phyloP scores from a whole-genome alignment of 768 basidiomycete genomes.

The Leccinum broughii region DNA sequence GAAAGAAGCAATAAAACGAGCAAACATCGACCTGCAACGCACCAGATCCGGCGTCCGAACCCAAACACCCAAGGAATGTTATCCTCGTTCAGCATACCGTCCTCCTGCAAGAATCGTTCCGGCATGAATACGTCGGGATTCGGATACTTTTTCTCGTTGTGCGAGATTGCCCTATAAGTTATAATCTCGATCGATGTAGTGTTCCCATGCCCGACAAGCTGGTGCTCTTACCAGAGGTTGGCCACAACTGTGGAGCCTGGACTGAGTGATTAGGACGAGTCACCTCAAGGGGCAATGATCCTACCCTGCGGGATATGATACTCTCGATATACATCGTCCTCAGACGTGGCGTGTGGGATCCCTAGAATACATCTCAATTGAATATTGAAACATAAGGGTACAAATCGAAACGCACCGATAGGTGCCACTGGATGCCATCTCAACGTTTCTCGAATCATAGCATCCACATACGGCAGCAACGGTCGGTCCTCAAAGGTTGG shows the following conservation, averaged over 20 bases:
- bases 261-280: not conserved
- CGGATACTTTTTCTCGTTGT: not conserved
- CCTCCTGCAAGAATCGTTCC: not conserved
- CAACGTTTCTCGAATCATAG: not conserved
- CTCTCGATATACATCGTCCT: not conserved
- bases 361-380: not conserved
- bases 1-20: too few species aligned
- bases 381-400: not conserved
- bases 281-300: not conserved
- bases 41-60: not conserved
- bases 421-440: not conserved
- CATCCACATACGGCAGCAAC: not conserved
- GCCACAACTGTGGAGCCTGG: not conserved
- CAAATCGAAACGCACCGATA: not conserved
- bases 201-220: not conserved
- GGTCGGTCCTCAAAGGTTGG: not conserved
- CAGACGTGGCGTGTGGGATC: not conserved
- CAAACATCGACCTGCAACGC: not conserved
- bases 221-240: not conserved
- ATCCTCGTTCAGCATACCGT: not conserved
- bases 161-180: not conserved
- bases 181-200: not conserved
- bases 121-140: not conserved
- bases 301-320: not conserved
- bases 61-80: not conserved